Evolutionary conservation across 2,329 filamentous ascomycete genomes (phyloP).

Genomic region (Alternaria brassicae): DNA sequence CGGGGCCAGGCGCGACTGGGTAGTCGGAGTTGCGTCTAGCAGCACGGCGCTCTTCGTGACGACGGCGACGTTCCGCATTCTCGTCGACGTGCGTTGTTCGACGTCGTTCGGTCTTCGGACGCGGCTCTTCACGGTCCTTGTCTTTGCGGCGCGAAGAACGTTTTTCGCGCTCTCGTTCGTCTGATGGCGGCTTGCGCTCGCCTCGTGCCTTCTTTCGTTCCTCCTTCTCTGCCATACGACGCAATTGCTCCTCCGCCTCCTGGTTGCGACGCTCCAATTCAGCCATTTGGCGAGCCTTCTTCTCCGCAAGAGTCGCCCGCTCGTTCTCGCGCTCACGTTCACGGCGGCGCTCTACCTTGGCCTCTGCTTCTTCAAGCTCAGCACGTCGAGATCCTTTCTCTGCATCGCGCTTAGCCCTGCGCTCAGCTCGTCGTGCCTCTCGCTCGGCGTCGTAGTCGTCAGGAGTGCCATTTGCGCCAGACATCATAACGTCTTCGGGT

Average conservation of each 20-base stretch:
- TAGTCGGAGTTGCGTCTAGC: conserved; percentile 49
- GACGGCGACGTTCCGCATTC: conserved; percentile 48
- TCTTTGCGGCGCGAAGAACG: conserved; percentile 48
- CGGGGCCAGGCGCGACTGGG: conserved; percentile 38
- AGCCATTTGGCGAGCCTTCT: conserved; percentile 48
- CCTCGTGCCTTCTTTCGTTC: conserved; percentile 42
- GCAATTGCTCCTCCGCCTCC: conserved; percentile 49
- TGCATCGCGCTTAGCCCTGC: conserved; percentile 42
- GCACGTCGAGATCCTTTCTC: conserved; percentile 46
- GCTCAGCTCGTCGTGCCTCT: conserved; percentile 49
- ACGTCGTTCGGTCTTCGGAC: conserved; percentile 45
- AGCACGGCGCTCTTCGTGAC: conserved; percentile 55
- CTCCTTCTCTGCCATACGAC: conserved; percentile 51
- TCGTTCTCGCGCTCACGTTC: conserved; percentile 49
- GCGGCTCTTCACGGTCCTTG: conserved; percentile 39
- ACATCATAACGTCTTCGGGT: conserved; percentile 37
- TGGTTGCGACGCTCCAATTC: conserved; percentile 50
- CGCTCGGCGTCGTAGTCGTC: conserved; percentile 46
- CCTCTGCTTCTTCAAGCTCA: conserved; percentile 47
- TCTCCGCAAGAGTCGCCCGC: conserved; percentile 42
- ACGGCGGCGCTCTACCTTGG: conserved; percentile 47
- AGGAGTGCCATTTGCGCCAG: conserved; percentile 32
- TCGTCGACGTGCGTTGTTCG: conserved; percentile 48
- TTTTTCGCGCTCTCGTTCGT: conserved; percentile 45
- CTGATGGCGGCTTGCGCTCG: too few relatives aligned